Conservation (phyloP, 1,284 basidiomycete genomes). For the Fistulinella cinereoalba region DNA sequence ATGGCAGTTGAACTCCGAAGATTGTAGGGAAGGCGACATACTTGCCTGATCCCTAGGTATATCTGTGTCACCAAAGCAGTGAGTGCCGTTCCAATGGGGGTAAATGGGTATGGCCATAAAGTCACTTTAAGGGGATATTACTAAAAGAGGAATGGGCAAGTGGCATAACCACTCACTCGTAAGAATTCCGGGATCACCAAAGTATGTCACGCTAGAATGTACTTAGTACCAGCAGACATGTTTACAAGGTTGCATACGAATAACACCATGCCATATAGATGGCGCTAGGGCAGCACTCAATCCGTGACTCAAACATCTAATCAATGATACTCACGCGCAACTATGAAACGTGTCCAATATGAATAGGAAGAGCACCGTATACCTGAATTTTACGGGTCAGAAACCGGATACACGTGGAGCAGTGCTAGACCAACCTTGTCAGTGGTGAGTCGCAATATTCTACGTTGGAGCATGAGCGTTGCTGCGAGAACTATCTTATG, state of each 20-base stretch:
- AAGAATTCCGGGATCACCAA: slow-evolving; percentile 11
- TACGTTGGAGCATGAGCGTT: slow-evolving; percentile 12
- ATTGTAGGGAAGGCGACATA: not conserved
- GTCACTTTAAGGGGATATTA: slow-evolving; percentile 4
- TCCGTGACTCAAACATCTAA: not conserved
- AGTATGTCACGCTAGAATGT: slow-evolving; percentile 13
- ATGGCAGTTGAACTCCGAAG: not conserved
- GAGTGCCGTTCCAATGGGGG: slow-evolving; percentile 41
- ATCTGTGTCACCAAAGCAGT: slow-evolving; percentile 44
- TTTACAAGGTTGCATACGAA: slow-evolving; percentile 3
- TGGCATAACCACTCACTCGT: slow-evolving; percentile 7
- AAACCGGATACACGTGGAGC: too few relatives aligned
- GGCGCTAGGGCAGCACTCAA: slow-evolving; percentile 3
- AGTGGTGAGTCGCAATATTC: slow-evolving; percentile 44
- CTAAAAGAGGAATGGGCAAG: not conserved
- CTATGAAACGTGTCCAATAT: slow-evolving; percentile 46
- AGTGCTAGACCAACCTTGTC: slow-evolving; percentile 5
- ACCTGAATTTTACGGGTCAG: slow-evolving; percentile 23
- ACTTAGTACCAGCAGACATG: not conserved
- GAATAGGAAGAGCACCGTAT: slow-evolving; percentile 41
- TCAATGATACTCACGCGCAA: slow-evolving; percentile 16
- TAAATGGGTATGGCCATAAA: slow-evolving; percentile 43
- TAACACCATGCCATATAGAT: slow-evolving; percentile 22
- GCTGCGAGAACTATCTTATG: too few relatives aligned
- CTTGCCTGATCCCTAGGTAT: slow-evolving; percentile 12